Evolutionary conservation across 2,329 filamentous ascomycete genomes (phyloP).

Genomic region (Monosporascus sp.): DNA sequence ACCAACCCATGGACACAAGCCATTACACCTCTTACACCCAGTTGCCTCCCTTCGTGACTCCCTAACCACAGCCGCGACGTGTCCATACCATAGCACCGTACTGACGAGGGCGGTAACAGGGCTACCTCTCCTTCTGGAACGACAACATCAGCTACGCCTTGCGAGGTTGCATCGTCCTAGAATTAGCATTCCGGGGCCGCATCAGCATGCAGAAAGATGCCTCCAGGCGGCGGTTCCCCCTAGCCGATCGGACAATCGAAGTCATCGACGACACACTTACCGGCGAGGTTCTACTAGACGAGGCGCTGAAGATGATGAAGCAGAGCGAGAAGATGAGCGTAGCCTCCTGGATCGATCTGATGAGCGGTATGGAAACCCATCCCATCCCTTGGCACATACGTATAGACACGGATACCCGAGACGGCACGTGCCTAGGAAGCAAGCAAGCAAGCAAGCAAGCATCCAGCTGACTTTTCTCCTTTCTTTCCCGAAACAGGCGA

Average conservation of each 20-base stretch:
- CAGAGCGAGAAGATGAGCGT: conserved; percentile 99
- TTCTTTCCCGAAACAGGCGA: conserved; percentile 58
- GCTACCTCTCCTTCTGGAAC: conserved; percentile 99
- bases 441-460: neutral
- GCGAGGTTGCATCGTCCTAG: conserved; percentile 95
- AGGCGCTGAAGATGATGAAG: conserved; percentile 99
- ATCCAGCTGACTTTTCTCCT: conserved; percentile 7
- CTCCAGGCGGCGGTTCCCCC: conserved; percentile 81
- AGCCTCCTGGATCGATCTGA: conserved; percentile 96
- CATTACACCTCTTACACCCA: too few relatives aligned
- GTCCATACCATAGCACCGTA: neutral
- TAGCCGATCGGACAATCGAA: conserved; percentile 91
- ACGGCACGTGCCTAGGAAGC: neutral
- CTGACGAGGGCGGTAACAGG: conserved; percentile 46
- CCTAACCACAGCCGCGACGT: too few relatives aligned
- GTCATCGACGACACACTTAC: conserved; percentile 95
- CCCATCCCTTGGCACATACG: neutral
- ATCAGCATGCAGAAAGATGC: conserved; percentile 99
- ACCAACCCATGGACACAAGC: too few relatives aligned
- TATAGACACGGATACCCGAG: neutral
- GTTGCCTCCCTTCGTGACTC: too few relatives aligned
- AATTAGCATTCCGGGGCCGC: conserved; percentile 90
- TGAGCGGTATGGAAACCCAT: conserved; percentile 69
- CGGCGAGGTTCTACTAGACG: conserved; percentile 93
- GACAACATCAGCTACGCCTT: conserved; percentile 99